Percentiles rank a stretch among this genome's conserved stretches.
These are phyloP conservation scores for Cladosporium colombiae DNA, from an alignment of 2,329 filamentous ascomycete species.

Conservation along the genomic window DNA sequence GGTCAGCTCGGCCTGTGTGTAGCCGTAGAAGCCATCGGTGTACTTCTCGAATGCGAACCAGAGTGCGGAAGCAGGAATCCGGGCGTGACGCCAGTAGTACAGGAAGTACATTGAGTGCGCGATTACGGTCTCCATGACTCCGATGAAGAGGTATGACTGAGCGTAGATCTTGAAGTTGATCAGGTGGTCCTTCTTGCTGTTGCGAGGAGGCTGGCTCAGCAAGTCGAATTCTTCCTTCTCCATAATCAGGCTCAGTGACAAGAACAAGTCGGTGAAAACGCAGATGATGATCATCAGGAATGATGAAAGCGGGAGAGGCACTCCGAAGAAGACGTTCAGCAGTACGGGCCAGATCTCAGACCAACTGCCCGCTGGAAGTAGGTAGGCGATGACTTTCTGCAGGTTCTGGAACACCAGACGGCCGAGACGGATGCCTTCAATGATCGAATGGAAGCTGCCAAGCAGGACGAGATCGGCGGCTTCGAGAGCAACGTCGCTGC, in stretches of 20 bases:
- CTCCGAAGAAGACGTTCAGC: constrained; percentile 58
- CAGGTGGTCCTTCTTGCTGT: constrained; percentile 53
- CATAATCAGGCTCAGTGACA: constrained; percentile 55
- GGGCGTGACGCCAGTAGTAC: constrained; percentile 52
- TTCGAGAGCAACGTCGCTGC: constrained; percentile 60
- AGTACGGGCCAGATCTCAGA: constrained; percentile 61
- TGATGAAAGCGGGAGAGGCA: constrained; percentile 53
- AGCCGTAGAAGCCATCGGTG: constrained; percentile 52
- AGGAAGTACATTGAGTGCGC: constrained; percentile 58
- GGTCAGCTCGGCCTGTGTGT: constrained; percentile 47
- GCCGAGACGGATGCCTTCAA: constrained; percentile 44
- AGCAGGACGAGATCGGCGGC: constrained; percentile 43
- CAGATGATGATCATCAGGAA: constrained; percentile 63
- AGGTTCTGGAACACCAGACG: constrained; percentile 46
- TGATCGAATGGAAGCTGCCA: constrained; percentile 43
- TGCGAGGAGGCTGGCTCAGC: constrained; percentile 52
- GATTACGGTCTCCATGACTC: constrained; percentile 53
- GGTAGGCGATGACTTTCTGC: constrained; percentile 43
- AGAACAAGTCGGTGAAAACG: constrained; percentile 57
- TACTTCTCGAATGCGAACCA: constrained; percentile 55
- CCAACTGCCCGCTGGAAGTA: constrained; percentile 56
- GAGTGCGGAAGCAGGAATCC: constrained; percentile 51
- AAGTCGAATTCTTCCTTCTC: constrained; percentile 59
- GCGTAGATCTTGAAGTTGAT: constrained; percentile 55
- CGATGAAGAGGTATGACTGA: constrained; percentile 56